Conservation (phyloP, 2,329 filamentous ascomycete species). For the Penicillium sp. region DNA sequence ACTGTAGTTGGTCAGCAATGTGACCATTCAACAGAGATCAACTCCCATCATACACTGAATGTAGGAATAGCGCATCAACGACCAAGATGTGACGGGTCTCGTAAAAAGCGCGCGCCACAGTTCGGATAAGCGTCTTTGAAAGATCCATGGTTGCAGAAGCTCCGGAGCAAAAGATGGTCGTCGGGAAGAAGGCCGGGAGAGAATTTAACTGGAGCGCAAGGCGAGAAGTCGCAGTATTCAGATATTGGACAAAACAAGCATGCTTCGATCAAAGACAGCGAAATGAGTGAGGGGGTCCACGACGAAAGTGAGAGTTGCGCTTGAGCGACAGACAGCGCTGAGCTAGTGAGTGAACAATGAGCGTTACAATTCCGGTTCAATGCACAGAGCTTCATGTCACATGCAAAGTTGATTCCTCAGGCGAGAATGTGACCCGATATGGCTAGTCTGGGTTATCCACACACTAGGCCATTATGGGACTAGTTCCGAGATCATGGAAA, state of each 20-base stretch:
- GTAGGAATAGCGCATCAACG: slow-evolving; percentile 74
- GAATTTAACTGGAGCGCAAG: slow-evolving; percentile 6
- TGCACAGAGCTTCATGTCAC: slow-evolving; percentile 12
- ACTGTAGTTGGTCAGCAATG: slow-evolving; percentile 40
- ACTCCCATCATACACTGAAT: slow-evolving; percentile 60
- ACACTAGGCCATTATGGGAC: slow-evolving; percentile 3
- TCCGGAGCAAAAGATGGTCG: background rate
- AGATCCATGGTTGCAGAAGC: slow-evolving; percentile 55
- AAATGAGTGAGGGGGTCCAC: slow-evolving; percentile 7
- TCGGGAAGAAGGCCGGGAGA: background rate
- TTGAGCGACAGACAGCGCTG: slow-evolving; percentile 10
- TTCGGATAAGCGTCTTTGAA: slow-evolving; percentile 78
- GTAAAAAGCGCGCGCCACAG: slow-evolving; percentile 82
- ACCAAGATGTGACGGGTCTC: slow-evolving; percentile 79
- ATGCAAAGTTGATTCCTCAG: slow-evolving; percentile 17
- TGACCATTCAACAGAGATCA: background rate
- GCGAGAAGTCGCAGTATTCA: slow-evolving; percentile 4
- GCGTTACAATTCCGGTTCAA: slow-evolving; percentile 1
- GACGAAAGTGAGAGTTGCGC: background rate
- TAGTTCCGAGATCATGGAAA: slow-evolving; percentile 11
- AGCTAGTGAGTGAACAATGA: slow-evolving; percentile 6
- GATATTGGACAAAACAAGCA: slow-evolving; percentile 1
- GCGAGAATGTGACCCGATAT: background rate
- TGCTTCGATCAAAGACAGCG: background rate
- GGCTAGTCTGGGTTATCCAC: background rate